Evolutionary conservation across 495 filamentous ascomycete species (phyloP), one percentile per base, ranked within the genome.

Genomic region (Pyrenula massariospora): DNA sequence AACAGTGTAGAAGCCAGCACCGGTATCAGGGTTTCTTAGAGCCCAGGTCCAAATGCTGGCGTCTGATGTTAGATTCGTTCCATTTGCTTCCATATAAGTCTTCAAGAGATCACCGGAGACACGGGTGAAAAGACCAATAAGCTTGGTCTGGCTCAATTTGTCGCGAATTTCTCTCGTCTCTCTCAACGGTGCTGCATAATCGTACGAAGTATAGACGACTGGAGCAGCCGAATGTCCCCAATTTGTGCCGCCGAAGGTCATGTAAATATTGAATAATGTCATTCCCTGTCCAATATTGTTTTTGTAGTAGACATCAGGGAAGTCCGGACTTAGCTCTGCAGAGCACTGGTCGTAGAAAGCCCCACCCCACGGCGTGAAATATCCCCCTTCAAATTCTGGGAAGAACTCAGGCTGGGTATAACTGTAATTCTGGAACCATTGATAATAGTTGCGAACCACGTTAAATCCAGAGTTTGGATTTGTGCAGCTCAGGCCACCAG

Each of bases 1-100:
- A 50, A 84, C 66, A 19, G 88, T 66, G 66, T 78, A 87, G 64
- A 87, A 87, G 0, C 75, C 76, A 25, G 78, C 76, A 42, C 73
- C 65, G 0, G 74, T 81, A 8, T 76, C 67, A 2, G 79, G 77
- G 59, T 84, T 84, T 19, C 75, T 68, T 24, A 83, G 61, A 12
- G 75, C 76, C 71, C 75, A 76, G 0, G 77, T 79, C 57, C 68
- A 80, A 25, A 80, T 72, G 15, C 56, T 57, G 12, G 55, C 36
- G 55, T 69, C 71, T 48, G 66, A 73, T 2, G 73, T 71, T 58
- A 81, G 82, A 10, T 67, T 69, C 11, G 81, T 81, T 2, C 80
- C 78, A 60, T 84, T 84, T 5, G 77, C 78, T 50, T 77, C 64
- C 69, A 80, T 81, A 3, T 77, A 56, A 1, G 77, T 81, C 55